Base-by-base conservation (phyloP, 2,329 filamentous ascomycete genomes). In the Chaetomium globosum region DNA sequence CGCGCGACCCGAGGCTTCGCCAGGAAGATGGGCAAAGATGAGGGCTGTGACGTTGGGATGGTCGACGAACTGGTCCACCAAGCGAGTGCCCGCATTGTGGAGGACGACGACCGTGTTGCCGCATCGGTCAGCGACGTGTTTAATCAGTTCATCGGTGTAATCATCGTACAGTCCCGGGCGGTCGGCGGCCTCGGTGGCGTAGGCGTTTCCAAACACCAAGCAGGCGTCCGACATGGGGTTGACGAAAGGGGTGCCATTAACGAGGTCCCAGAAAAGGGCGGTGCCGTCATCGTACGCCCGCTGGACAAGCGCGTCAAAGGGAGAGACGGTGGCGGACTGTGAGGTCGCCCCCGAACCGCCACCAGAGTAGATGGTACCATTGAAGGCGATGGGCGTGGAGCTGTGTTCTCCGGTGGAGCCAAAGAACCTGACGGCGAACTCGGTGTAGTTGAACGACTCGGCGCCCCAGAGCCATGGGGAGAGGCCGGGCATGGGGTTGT, bases 131-230 rank as follows among this genome's bases (percentile, higher is more conserved):
- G 88, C 87, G 0, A 90, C 85, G 54, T 83, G 80, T 1, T 76
- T 76, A 52, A 89, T 81, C 0, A 89, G 76, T 0, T 74, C 76
- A 67, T 90, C 87, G 1, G 84, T 87, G 60, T 85, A 86, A 65
- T 89, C 88, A 73, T 94, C 91, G 33, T 82, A 81, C 49, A 91
- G 79, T 8, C 81, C 81, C 0, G 84, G 79, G 55, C 86, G 81
- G 65, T 91, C 83, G 68, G 83, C 89, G 1, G 89, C 90, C 76
- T 96, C 92, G 1, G 89, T 87, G 0, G 89, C 86, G 75, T 89
- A 91, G 8, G 82, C 84, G 72, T 90, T 90, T 69, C 86, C 83
- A 69, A 89, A 85, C 0, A 89, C 85, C 2, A 89, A 76, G 68
- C 92, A 95, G 7, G 91, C 81, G 71, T 93, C 83, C 1, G 83